Evolutionary conservation across 305 asterid genomes (phyloP), one percentile per base, ranked within the genome.

Genomic region (Fraxinus baroniana): DNA sequence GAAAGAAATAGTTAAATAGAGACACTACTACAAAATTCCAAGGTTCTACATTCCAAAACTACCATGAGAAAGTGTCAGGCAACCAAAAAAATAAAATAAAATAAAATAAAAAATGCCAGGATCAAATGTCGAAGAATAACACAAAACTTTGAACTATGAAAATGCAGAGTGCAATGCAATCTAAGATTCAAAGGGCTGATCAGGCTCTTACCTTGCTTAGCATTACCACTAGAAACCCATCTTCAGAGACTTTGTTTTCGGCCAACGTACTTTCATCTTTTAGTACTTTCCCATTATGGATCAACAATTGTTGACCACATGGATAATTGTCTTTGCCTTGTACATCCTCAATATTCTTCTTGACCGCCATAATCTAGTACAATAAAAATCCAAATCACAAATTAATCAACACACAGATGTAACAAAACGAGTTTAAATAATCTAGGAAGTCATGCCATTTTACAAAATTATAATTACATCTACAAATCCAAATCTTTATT

Each of bases 161-260:
- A n/a, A n/a, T n/a, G n/a, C n/a, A n/a, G n/a, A n/a, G n/a, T n/a
- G n/a, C n/a, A n/a, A n/a, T n/a, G n/a, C n/a, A n/a, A n/a, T n/a
- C n/a, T n/a, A n/a, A n/a, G n/a, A n/a, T n/a, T n/a, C n/a, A n/a
- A n/a, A n/a, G n/a, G n/a, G 1, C 1, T 12, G 41, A 15, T 1
- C 15, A 24, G 28, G n/a, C 24, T 22, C 17, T 81, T 86, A 95
- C 98, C 97, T 95, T 95, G 92, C 95, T 92, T 83, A 95, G 97
- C 98, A 95, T 93, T 87, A 95, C 98, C 66, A 95, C 98, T 76
- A 95, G 97, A 88, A 95, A 95, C 74, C 97, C 97, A 86, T 95
- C 98, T 88, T 91, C 98, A 39, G 97, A 92, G 83, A 95, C 95
- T 86, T 87, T 93, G 92, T 93, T 95, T 88, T 92, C 94, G 32